Evolutionary conservation across 345 rosid species (phyloP).

Genomic region (Linum usitatissimum): DNA sequence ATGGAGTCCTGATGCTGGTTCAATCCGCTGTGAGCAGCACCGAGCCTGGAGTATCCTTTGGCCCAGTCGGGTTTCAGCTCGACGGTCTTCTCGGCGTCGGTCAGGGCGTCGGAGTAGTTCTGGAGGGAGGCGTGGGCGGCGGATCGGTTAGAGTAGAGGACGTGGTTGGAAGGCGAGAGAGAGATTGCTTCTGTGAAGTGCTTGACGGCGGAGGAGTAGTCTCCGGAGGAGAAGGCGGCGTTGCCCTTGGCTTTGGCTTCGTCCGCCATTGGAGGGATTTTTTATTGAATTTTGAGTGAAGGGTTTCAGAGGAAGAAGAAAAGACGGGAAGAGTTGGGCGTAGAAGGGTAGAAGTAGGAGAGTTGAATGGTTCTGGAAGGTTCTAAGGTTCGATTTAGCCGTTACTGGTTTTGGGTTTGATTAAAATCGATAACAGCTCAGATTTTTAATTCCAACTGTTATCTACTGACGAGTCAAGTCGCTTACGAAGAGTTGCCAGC

Average conservation of each 20-base stretch:
- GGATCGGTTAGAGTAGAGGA: slow-evolving; percentile 92
- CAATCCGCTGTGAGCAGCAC: slow-evolving; percentile 73
- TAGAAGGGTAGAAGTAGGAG: too few species aligned
- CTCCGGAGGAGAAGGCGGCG: slow-evolving; percentile 89
- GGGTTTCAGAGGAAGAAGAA: too few species aligned
- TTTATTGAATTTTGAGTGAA: too few species aligned
- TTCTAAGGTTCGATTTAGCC: too few species aligned
- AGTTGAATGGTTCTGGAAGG: too few species aligned
- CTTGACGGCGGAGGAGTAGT: slow-evolving; percentile 73
- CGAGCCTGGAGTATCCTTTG: slow-evolving; percentile 91
- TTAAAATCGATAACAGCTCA: too few species aligned
- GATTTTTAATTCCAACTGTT: too few species aligned
- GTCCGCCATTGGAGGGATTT: slow-evolving; percentile 12
- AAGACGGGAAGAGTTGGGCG: too few species aligned
- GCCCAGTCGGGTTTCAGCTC: slow-evolving; percentile 90
- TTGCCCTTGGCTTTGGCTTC: slow-evolving; percentile 56
- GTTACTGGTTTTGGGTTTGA: too few species aligned
- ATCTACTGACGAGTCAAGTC: too few species aligned
- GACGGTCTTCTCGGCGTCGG: slow-evolving; percentile 83
- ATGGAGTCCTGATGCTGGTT: slow-evolving; percentile 47
- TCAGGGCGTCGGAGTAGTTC: slow-evolving; percentile 51
- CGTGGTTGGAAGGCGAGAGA: slow-evolving; percentile 69
- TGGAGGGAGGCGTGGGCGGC: slow-evolving; percentile 82
- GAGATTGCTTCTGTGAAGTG: slow-evolving; percentile 84
- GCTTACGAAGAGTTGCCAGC: too few species aligned